Evolutionary conservation across 2,329 filamentous ascomycete species (phyloP).

Genomic region (Aspergillus chevalieri): DNA sequence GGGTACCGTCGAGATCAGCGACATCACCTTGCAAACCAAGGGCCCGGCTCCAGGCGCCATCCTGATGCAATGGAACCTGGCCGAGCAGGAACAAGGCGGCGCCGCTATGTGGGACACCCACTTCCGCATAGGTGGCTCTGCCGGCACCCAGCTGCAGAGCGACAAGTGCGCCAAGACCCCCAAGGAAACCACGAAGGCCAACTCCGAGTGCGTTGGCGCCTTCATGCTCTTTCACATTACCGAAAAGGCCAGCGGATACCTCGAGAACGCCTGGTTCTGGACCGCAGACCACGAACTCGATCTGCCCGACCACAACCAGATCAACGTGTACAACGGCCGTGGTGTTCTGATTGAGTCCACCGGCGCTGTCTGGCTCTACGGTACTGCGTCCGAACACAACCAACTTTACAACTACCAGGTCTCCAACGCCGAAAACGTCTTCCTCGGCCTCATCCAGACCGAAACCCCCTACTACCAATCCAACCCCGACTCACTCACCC

Average conservation of each 20-base stretch:
- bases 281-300: conserved; percentile 88
- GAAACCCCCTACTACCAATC: conserved; percentile 83
- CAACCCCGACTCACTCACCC: conserved; percentile 64
- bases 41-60: conserved; percentile 82
- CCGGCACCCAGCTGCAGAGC: conserved; percentile 75
- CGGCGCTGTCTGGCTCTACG: conserved; percentile 77
- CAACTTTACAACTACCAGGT: conserved; percentile 76
- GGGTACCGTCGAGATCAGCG: conserved; percentile 79
- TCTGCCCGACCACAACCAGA: conserved; percentile 58
- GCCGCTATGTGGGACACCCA: conserved; percentile 94
- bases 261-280: conserved; percentile 91
- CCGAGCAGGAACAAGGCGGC: conserved; percentile 56
- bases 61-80: conserved; percentile 86
- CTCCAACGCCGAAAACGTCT: conserved; percentile 68
- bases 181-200: conserved; percentile 53
- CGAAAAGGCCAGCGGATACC: conserved; percentile 58
- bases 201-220: conserved; percentile 64
- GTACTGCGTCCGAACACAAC: conserved; percentile 59
- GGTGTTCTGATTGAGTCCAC: conserved; percentile 74
- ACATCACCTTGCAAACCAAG: conserved; percentile 77
- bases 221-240: conserved; percentile 59
- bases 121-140: conserved; percentile 81
- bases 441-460: conserved; percentile 77
- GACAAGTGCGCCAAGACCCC: conserved; percentile 75
- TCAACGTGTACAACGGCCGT: conserved; percentile 77